Conservation (phyloP, 2,329 filamentous ascomycete genomes). For the Colletotrichum trifolii region DNA sequence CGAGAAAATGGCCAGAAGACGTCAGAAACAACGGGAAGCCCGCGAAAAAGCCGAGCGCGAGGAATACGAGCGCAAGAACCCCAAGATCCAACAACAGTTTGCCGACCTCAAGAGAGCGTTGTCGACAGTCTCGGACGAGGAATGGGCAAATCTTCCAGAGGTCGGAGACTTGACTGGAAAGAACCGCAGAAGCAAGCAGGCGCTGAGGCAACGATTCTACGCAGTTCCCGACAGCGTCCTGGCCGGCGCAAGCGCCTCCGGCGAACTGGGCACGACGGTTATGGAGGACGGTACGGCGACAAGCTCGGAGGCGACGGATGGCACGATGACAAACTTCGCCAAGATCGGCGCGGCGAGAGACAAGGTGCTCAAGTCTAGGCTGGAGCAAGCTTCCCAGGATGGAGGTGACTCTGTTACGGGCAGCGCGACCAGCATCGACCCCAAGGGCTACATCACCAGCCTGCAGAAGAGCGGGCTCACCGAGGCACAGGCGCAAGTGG, state of each 20-base stretch:
- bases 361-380: conserved; percentile 92
- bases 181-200: conserved; percentile 86
- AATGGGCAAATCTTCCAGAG: conserved; percentile 95
- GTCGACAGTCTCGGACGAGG: conserved; percentile 89
- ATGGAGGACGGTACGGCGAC: conserved; percentile 77
- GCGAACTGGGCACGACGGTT: conserved; percentile 89
- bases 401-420: conserved; percentile 76
- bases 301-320: conserved; percentile 70
- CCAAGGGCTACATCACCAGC: conserved; percentile 94
- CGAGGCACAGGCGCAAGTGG: conserved; percentile 85
- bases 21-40: conserved; percentile 92
- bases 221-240: conserved; percentile 97
- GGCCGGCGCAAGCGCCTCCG: conserved; percentile 82
- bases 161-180: conserved; percentile 97
- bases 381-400: conserved; percentile 86
- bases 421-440: conserved; percentile 90
- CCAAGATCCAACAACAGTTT: conserved; percentile 98
- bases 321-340: conserved; percentile 97
- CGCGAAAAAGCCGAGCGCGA: conserved; percentile 91
- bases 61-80: conserved; percentile 96
- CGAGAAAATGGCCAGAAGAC: conserved; percentile 93
- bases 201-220: conserved; percentile 87
- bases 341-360: conserved; percentile 96
- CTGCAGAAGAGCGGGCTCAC: conserved; percentile 84
- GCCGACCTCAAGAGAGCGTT: conserved; percentile 93